A percentile compares a stretch with the other conserved stretches of the same genome.
Conservation (phyloP, 345 rosid genomes). For the Corymbia maculata region DNA sequence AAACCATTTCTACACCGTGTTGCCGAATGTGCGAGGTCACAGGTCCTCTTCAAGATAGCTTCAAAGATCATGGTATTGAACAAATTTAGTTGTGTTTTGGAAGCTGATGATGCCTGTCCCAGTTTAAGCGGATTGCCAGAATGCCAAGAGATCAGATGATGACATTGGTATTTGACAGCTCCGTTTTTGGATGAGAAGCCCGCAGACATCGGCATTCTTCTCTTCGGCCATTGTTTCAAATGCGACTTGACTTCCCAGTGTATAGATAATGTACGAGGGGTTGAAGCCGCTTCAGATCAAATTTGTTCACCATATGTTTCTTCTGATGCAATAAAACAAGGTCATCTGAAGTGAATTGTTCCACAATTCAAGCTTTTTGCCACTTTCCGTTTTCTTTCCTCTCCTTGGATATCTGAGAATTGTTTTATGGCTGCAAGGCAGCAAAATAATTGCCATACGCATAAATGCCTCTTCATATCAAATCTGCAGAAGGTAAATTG, state of each 20-base stretch:
- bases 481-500: neutral
- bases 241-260: neutral
- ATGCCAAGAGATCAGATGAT: neutral
- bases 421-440: neutral
- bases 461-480: neutral
- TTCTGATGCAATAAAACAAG: neutral
- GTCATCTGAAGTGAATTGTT: neutral
- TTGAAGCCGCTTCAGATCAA: neutral
- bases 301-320: neutral
- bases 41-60: neutral
- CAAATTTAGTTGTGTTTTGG: neutral
- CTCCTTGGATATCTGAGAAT: neutral
- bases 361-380: neutral
- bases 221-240: neutral
- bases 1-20: too few species aligned
- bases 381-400: neutral
- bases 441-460: neutral
- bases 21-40: neutral
- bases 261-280: neutral
- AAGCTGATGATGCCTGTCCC: neutral
- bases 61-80: neutral
- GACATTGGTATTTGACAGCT: neutral
- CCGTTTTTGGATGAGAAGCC: neutral
- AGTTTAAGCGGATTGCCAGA: neutral
- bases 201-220: neutral